Base-by-base conservation (phyloP, 805 yeast species). In the Candida qinlingensis region DNA sequence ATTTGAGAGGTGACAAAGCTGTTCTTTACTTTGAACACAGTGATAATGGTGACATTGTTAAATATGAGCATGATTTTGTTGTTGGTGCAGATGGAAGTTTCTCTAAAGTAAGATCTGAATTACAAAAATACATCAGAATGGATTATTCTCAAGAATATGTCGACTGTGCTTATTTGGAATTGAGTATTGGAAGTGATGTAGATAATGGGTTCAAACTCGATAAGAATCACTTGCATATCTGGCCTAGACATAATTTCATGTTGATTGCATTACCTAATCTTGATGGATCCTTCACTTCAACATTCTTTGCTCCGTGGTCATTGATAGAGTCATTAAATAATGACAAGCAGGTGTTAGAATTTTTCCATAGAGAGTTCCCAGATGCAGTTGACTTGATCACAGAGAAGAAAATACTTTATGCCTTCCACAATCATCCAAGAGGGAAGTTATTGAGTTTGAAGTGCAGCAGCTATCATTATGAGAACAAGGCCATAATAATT, bases 231-330 rank as follows among this genome's bases (percentile, higher is more conserved):
- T 73, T 91, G 45, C 97, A 91, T 60, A 87, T 91, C 41, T 91
- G 97, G 97, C 97, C 97, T 4, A 72, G 97, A 41, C 79, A 82
- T 50, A 74, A 86, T 46, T 87, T 73, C 62, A 91, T 91, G 97
- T 74, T 91, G 56, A 91, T 91, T 59, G 96, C 96, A 0, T 73
- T 91, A 50, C 87, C 97, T 8, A 91, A 91, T 56, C 65, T 69
- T 27, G 96, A 87, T 62, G 94, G 92, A 0, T 83, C 96, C 6
- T 91, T 90, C 65, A 91, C 97, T 0, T 83, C 88, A 2, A 91
- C 97, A 0, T 82, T 90, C 55, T 91, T 91, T 70, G 89, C 88
- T 9, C 88, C 96, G 1, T 83, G 89, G 83, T 60, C 67, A 5
- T 60, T 85, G 13, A 79, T 85, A 26, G 86, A 85, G 47, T 65